A percentile compares a stretch with the other conserved stretches of the same genome.
Conservation (phyloP, 441 rosid genomes). For the Gossypium armourianum region DNA sequence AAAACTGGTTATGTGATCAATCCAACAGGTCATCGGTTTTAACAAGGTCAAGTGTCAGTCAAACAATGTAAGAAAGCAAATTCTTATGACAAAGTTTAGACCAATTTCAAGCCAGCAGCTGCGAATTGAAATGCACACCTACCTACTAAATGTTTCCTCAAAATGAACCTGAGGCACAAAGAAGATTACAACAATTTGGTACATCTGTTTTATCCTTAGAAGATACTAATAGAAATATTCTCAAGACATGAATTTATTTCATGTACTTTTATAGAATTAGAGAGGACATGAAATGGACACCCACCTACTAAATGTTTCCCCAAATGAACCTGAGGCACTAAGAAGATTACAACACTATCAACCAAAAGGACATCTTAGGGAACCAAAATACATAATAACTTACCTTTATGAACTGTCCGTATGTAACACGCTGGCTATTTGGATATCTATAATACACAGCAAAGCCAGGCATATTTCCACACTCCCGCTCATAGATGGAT, state of each 20-base stretch:
- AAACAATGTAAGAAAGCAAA: not conserved
- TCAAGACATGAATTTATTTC: no score
- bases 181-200: not conserved
- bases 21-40: not conserved
- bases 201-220: not conserved
- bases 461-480: constrained; percentile 99
- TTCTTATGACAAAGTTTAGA: not conserved
- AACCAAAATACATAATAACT: constrained; percentile 21
- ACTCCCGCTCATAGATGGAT: constrained; percentile 83
- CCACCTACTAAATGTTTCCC: not conserved
- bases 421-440: constrained; percentile 93
- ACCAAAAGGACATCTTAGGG: not conserved
- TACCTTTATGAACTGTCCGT: constrained; percentile 97
- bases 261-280: no score
- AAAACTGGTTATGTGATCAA: not conserved
- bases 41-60: not conserved
- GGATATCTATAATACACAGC: constrained; percentile 97
- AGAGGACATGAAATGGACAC: not conserved
- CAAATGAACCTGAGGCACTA: not conserved
- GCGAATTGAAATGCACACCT: not conserved
- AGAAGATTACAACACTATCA: not conserved
- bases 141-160: not conserved
- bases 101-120: not conserved
- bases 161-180: not conserved
- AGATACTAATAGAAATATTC: no score